A percentile compares a stretch with the other conserved stretches of the same genome.
phyloP scores from a whole-genome alignment of 805 yeast genomes.

The Candida hungchunana region DNA sequence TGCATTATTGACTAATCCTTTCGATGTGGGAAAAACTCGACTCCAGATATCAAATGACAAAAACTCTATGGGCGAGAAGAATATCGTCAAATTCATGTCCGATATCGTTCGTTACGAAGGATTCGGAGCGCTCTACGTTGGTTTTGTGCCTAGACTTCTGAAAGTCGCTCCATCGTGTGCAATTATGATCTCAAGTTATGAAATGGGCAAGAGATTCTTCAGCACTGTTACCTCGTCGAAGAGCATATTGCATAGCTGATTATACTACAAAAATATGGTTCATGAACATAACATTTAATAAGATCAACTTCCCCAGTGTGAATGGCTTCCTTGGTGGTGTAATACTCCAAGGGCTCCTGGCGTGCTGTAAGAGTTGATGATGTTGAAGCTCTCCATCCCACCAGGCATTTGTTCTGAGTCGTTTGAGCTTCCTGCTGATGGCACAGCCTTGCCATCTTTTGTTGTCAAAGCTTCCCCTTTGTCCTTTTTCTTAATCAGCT shows the following conservation, averaged over 20 bases:
- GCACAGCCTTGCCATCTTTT: too few species aligned
- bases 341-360: constrained; percentile 18
- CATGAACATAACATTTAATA: neutral
- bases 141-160: constrained; percentile 77
- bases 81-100: constrained; percentile 66
- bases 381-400: constrained; percentile 7
- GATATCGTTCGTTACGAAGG: constrained; percentile 74
- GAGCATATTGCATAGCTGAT: neutral
- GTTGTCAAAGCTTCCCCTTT: too few species aligned
- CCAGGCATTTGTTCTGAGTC: constrained; percentile 6
- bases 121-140: constrained; percentile 76
- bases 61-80: constrained; percentile 28
- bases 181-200: constrained; percentile 95
- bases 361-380: constrained; percentile 22
- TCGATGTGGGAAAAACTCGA: constrained; percentile 95
- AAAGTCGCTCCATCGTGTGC: constrained; percentile 98
- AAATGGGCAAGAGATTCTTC: constrained; percentile 71
- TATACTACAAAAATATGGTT: neutral
- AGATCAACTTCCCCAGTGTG: constrained; percentile 8
- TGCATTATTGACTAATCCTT: constrained; percentile 86
- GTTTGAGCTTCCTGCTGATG: constrained; percentile 1
- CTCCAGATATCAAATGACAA: constrained; percentile 55
- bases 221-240: neutral
- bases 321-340: neutral
- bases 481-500: too few species aligned